Base-by-base conservation (phyloP, 306 rosid species). In the Trifolium dubium region DNA sequence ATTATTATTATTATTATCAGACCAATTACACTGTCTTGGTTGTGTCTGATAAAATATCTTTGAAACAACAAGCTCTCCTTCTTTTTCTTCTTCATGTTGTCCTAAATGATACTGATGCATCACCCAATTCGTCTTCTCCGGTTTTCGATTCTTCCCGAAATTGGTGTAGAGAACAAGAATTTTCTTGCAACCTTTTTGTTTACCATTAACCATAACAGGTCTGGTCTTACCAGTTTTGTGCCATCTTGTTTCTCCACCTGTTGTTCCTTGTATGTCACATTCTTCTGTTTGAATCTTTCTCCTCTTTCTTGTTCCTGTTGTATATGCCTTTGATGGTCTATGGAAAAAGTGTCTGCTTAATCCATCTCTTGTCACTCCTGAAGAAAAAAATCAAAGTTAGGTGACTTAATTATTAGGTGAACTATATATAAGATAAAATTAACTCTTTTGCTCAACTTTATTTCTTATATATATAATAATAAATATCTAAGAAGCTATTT, bases 51-150 rank as follows among this genome's bases (percentile, higher is more conserved):
- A 94, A 84, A 94, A 94, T 41, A 94, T 90, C 81, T 94, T 94
- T 0, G 99, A 94, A 3, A 94, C 99, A 10, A 94, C 99, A 6
- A 94, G 90, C 77, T 94, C 98, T 0, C 99, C 99, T 81, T 94
- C 97, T 67, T 79, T 94, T 84, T 95, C 99, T 46, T 95, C 99
- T 35, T 95, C 99, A 35, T 86, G 85, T 54, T 87, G 89, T 0
- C 99, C 99, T 3, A 95, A 68, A 74, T 95, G 99, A 84, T 95
- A 95, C 23, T 95, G 99, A 17, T 95, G 99, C 99, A 95, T 95
- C 17, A 95, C 99, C 99, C 99, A 95, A 40, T 92, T 95, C 6
- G 99, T 95, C 84, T 95, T 95, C 66, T 92, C 93, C 0, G 99
- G 99, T 62, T 95, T 95, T 23, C 99, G 70, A 61, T 95, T 95